Base-by-base conservation (phyloP, 2,329 filamentous ascomycete genomes). In the Pleurostoma richardsiae region DNA sequence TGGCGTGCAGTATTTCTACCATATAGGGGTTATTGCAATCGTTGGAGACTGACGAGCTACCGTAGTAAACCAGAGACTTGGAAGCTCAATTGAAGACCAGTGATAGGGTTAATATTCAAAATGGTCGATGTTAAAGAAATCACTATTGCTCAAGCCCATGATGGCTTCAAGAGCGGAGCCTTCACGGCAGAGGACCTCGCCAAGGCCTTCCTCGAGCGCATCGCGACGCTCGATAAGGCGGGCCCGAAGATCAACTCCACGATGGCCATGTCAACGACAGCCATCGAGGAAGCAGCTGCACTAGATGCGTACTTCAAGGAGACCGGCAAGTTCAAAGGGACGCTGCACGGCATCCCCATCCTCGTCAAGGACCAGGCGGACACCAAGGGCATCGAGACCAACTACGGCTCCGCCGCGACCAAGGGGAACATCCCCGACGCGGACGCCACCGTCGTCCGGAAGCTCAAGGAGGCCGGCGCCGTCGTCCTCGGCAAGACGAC, bases 401-500 rank as follows among this genome's bases (percentile, higher is more conserved):
- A 41, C 28, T 57, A 54, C 43, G 55, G 55, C 19, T 52, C 53
- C 2, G 44, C 41, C 7, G 49, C 48, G 7, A 44, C 51, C 2
- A 38, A 30, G 11, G 11, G 45, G 29, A 53, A 56, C 29, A 40
- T 56, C 8, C 52, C 52, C 3, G 45, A 46, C 28, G 47, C 48
- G 31, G 54, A 57, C 28, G 55, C 54, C 30, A 41, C 49, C 26
- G 51, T 54, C 3, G 54, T 57, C 28, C 40, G 42, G 3, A 51
- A 45, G 29, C 47, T 57, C 29, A 53, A 52, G 33, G 48, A 33
- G 5, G 55, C 47, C 4, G 55, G 55, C 8, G 56, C 54, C 4
- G 52, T 58, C 19, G 29, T 58, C n/a, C 47, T 58, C 3, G 56
- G 52, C 5, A 56, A 56, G 46, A 56, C 54, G 1, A 54, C 47